These are phyloP conservation scores for Nicotiana attenuata DNA, from an alignment of 257 asterid species.

Conservation along the genomic window DNA sequence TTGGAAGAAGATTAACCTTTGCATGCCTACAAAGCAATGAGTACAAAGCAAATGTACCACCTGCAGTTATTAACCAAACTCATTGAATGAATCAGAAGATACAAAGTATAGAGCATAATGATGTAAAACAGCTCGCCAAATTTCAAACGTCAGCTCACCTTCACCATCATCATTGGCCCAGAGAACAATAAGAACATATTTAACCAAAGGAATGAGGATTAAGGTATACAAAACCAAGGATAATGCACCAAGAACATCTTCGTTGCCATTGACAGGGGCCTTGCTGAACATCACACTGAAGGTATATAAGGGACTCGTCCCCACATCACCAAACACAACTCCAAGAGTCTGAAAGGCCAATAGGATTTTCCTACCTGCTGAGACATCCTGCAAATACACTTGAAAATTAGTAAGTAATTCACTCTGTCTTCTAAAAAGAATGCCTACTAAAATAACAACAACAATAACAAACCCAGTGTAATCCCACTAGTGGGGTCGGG, in stretches of 20 bases:
- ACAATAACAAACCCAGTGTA: too few relatives aligned
- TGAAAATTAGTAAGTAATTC: neutral
- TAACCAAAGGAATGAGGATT: slow-evolving; percentile 79
- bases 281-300: slow-evolving; percentile 99
- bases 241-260: slow-evolving; percentile 89
- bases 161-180: slow-evolving; percentile 99
- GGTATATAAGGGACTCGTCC: slow-evolving; percentile 95
- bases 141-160: slow-evolving; percentile 45
- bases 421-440: neutral
- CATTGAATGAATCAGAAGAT: neutral
- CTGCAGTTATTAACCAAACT: slow-evolving; percentile 46
- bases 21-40: slow-evolving; percentile 98
- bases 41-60: slow-evolving; percentile 98
- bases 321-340: slow-evolving; percentile 94
- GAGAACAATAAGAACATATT: slow-evolving; percentile 84
- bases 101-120: neutral
- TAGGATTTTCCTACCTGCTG: slow-evolving; percentile 65
- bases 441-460: neutral
- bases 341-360: slow-evolving; percentile 91
- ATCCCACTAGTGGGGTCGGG: too few relatives aligned
- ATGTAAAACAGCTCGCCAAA: neutral
- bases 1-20: slow-evolving; percentile 94
- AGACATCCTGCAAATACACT: slow-evolving; percentile 56
- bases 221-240: slow-evolving; percentile 87
- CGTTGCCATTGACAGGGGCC: slow-evolving; percentile 81